Base-by-base conservation (phyloP, 2,329 filamentous ascomycete species). In the Decorospora gaudefroyi region DNA sequence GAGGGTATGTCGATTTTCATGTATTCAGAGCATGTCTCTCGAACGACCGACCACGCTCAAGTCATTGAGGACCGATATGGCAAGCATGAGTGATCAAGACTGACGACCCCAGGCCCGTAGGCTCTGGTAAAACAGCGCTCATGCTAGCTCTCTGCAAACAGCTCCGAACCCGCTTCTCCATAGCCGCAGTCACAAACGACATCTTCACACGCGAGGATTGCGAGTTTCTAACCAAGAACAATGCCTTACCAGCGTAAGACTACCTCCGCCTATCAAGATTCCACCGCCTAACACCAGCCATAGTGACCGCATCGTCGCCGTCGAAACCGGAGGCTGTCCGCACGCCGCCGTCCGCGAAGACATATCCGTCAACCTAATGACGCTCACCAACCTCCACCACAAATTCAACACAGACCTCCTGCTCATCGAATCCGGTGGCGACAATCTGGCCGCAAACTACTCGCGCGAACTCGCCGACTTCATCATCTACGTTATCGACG, bases 401-500 rank as follows among this genome's bases (percentile, higher is more conserved):
- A 82, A 86, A 53, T 95, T 95, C 77, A 71, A 76, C 29, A 84
- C 90, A 0, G 89, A 97, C 66, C 72, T 99, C 15, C 80, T 99
- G 16, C 83, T 99, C 28, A 99, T 99, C 68, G 93, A 99, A 74
- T 90, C 85, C 12, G 93, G 93, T 30, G 93, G 93, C 45, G 93
- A 99, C 71, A 99, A 99, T 70, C 81, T 99, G 1, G 93, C 93
- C 0, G 93, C 93, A 3, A 99, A 99, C 77, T 99, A 99, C 79
- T 88, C 83, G 42, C 81, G 93, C 45, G 93, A 99, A 74, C 78
- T 99, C 55, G 93, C 93, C 1, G 93, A 99, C 72, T 99, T 88
- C 70, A 99, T 99, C 72, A 86, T 99, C 73, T 99, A 99, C 70
- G 93, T 99, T 19, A 97, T 99, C 61, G 93, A 99, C 72, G 93